Evolutionary conservation across 1,139 yeast genomes (phyloP), one percentile per base, ranked within the genome.

Genomic region (Yamadazyma friedrichii): DNA sequence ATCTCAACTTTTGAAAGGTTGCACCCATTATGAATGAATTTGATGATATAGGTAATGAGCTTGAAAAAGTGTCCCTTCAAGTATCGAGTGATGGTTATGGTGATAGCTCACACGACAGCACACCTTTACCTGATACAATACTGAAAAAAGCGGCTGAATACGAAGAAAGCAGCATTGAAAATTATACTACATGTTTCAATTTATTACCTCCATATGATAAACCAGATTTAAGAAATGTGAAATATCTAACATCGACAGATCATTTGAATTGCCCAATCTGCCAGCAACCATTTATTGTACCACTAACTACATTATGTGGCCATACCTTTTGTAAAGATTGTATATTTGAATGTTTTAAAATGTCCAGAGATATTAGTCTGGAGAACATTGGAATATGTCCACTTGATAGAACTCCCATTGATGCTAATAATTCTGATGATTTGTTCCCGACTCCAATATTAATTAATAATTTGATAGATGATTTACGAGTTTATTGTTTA

Each of bases 401-500:
- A 0, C 64, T 83, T 25, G 89, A 83, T 60, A 62, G 89, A 38
- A 78, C 78, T 1, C 73, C 76, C 2, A 49, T 80, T 31, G 66
- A 65, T 43, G 53, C 64, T 1, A 49, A 54, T 6, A 57, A 66
- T 46, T 48, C 55, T 30, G 69, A 72, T 42, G 82, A 77, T 46
- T 58, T 82, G 22, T 74, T 67, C 42, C 84, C 86, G 4, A 76
- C 88, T 0, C 87, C 89, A 1, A 70, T 80, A 13, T 60, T 83
- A 12, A 66, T 84, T 9, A 60, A 76, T n/a, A 81, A 82, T 49
- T 65, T 83, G 51, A 68, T 82, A 1, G 86, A 82, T 53, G 88
- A 82, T 41, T 64, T 83, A 37, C 64, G 67, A 40, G 86, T 82
- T 0, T 60, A 55, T 36, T 84, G 89, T 53, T 67, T 82, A 40